phyloP scores from a whole-genome alignment of 257 asterid species.

The Nyctanthes arbortristis region DNA sequence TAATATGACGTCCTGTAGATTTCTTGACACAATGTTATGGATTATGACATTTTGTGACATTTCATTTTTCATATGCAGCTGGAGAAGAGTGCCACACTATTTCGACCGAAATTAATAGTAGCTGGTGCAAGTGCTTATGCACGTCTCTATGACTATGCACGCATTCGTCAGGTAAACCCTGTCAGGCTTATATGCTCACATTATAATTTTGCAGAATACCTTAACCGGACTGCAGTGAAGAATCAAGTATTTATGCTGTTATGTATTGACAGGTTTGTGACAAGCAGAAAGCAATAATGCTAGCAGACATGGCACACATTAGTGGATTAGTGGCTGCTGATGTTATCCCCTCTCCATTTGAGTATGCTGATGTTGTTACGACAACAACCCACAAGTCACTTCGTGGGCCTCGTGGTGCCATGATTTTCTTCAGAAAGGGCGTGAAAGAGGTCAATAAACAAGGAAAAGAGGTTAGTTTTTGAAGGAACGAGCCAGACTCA shows the following conservation, averaged over 20 bases:
- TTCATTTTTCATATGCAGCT: slow-evolving; percentile 50
- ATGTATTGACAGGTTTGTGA: slow-evolving; percentile 60
- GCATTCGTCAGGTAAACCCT: slow-evolving; percentile 69
- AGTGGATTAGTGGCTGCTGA: slow-evolving; percentile 65
- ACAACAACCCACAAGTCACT: slow-evolving; percentile 97
- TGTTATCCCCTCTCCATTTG: slow-evolving; percentile 74
- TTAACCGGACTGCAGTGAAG: not conserved
- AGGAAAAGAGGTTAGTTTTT: slow-evolving; percentile 77
- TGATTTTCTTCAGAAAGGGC: slow-evolving; percentile 96
- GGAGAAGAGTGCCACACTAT: slow-evolving; percentile 91
- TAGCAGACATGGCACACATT: slow-evolving; percentile 68
- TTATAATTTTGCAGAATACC: not conserved
- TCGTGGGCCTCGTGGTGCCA: slow-evolving; percentile 98
- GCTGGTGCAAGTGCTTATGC: slow-evolving; percentile 99
- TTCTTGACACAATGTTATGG: not conserved
- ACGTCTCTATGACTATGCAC: slow-evolving; percentile 84
- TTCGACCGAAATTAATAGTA: slow-evolving; percentile 87
- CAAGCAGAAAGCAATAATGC: slow-evolving; percentile 57
- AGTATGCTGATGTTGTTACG: slow-evolving; percentile 92
- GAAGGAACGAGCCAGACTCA: not conserved
- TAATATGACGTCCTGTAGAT: not conserved
- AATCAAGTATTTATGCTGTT: slow-evolving; percentile 17
- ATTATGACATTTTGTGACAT: too few relatives aligned
- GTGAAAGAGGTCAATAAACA: slow-evolving; percentile 90
- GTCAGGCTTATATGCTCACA: not conserved